Evolutionary conservation across 768 basidiomycete species (phyloP), one percentile per base, ranked within the genome.

Genomic region (Tricholoma flavovirens): DNA sequence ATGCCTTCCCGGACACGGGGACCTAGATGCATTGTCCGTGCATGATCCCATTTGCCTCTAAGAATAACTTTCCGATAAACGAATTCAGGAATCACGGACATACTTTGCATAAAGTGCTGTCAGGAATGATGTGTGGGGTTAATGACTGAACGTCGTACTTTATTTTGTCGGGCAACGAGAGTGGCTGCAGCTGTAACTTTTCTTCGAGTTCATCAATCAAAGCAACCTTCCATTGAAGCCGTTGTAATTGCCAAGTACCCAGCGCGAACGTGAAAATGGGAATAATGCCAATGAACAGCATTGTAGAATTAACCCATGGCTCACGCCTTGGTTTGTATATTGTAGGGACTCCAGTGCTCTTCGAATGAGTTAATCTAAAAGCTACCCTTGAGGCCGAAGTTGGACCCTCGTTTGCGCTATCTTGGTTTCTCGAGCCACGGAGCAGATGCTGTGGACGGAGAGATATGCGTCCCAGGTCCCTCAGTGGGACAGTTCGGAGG

Each of bases 141-240:
- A 10, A 29, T 42, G 17, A 17, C 26, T 14, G 22, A 51, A 17
- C 53, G 73, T 30, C 80, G 64, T 68, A 97, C 96, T 98, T 94
- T 73, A 99, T 86, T 71, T 82, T 82, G 46, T 78, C 79, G 1
- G 97, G 97, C 26, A 99, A 74, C 22, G 75, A 65, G 55, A 99
- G 81, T 0, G 96, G 88, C 30, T 82, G 83, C 14, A 88, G 77
- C 59, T 87, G 80, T 33, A 98, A 73, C 71, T 97, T 96, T 70
- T 90, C 86, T 67, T 97, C 89, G 33, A 98, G 77, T 64, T 98
- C 91, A 61, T 97, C 91, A 59, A 98, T 98, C 51, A 99, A 78
- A 52, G 83, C 82, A 45, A 96, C 76, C 72, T 99, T 99, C 97
- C 97, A 99, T 68, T 90, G 83, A 29, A 98, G 80, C 49, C 97